phyloP scores from a whole-genome alignment of 805 yeast species.

The Candida nonsorbophila region DNA sequence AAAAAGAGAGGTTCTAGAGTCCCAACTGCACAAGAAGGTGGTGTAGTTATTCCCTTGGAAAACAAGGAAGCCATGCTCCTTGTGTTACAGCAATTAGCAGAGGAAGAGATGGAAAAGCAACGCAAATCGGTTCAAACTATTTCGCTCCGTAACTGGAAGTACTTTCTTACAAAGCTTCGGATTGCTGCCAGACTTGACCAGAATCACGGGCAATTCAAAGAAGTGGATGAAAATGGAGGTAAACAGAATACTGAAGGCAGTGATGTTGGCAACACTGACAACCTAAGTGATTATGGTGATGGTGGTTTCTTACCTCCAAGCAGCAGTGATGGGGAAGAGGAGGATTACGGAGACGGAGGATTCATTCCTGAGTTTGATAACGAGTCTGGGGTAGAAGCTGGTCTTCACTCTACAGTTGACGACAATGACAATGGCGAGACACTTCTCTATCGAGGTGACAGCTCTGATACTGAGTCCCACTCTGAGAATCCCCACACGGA shows the following conservation, averaged over 20 bases:
- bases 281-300: too few species aligned
- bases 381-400: conserved; percentile 1
- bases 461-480: too few species aligned
- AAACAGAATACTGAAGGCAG: conserved; percentile 1
- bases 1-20: conserved; percentile 23
- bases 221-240: conserved; percentile 4
- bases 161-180: conserved; percentile 44
- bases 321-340: conserved; percentile 4
- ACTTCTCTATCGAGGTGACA: too few species aligned
- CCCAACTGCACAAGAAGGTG: conserved; percentile 64
- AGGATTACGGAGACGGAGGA: conserved; percentile 14
- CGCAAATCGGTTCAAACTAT: conserved; percentile 39
- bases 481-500: too few species aligned
- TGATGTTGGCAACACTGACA: too few species aligned
- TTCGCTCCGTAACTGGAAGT: conserved; percentile 51
- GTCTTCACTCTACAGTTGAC: background rate
- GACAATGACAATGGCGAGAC: too few species aligned
- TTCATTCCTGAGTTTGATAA: conserved; percentile 10
- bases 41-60: conserved; percentile 67
- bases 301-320: too few species aligned
- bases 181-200: conserved; percentile 42
- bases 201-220: conserved; percentile 43
- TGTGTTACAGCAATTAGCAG: conserved; percentile 44
- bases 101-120: conserved; percentile 45
- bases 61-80: conserved; percentile 54